These are phyloP conservation scores for Pholiota adiposa DNA, from an alignment of 1,284 basidiomycete species.

Conservation along the genomic window DNA sequence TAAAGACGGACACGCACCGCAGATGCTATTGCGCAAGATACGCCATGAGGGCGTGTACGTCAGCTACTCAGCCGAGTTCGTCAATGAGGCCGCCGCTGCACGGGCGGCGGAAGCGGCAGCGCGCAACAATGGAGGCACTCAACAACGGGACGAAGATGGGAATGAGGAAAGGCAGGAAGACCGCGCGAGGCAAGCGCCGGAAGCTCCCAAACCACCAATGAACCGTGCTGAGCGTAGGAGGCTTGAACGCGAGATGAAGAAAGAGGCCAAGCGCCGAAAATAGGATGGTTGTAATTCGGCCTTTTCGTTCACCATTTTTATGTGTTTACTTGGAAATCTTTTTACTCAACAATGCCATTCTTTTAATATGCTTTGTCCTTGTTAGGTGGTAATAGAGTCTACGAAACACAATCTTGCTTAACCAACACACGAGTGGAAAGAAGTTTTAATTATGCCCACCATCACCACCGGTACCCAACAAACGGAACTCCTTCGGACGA, in stretches of 20 bases:
- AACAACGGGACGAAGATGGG: not conserved
- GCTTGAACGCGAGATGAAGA: constrained; percentile 10
- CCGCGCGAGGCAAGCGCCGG: not conserved
- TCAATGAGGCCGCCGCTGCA: not conserved
- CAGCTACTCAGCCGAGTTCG: not conserved
- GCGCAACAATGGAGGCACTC: not conserved
- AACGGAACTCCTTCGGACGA: too few species aligned
- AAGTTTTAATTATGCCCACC: too few species aligned
- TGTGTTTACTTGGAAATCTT: too few species aligned
- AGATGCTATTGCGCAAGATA: constrained; percentile 19
- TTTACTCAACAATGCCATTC: too few species aligned
- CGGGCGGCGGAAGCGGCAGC: not conserved
- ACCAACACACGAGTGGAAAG: too few species aligned
- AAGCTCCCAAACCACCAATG: constrained; percentile 2
- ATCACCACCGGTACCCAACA: too few species aligned
- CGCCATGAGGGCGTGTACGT: constrained; percentile 20
- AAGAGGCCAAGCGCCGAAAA: constrained; percentile 12
- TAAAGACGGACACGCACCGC: constrained; percentile 8
- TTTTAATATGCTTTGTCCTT: too few species aligned
- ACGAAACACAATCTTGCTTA: too few species aligned
- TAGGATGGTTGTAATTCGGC: not conserved
- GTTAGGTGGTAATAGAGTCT: too few species aligned
- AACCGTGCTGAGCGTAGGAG: constrained; percentile 18
- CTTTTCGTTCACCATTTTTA: too few species aligned
- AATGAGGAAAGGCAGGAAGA: not conserved